Evolutionary conservation across 2,329 filamentous ascomycete genomes (phyloP), one percentile per base, ranked within the genome.

Genomic region (Talaromyces sp.): DNA sequence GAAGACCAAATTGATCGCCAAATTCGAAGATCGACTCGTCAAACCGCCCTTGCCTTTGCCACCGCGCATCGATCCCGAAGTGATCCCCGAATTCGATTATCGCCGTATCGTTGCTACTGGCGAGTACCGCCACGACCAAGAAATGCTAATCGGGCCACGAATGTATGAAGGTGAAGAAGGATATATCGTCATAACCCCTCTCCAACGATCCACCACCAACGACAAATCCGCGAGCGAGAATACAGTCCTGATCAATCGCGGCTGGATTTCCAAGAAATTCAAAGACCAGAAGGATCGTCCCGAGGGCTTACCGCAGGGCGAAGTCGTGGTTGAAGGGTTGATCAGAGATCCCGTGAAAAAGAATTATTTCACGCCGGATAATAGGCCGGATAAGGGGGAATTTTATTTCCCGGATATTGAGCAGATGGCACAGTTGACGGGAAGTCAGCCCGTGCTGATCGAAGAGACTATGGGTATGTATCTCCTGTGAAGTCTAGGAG

Each of bases 361-460:
- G 83, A 99, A 99, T 75, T 89, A 93, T 84, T 99, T 99, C 75
- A 99, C 95, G 62, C 95, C 95, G 0, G 87, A 90, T 0, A 99
- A 99, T 70, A 82, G 86, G 69, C 93, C 93, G 0, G 88, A 93
- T 68, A 87, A 87, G 72, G 86, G 88, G 64, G 88, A 92, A 76
- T 99, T 96, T 75, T 96, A 96, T 78, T 99, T 99, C 72, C 93
- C 95, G 0, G 93, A 96, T 76, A 91, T 99, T 25, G 77, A 84
- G 70, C 86, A 97, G 81, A 99, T 99, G 95, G 95, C 95, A 1
- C 82, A 81, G 65, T 77, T 92, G 73, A 88, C 87, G 25, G 91
- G 90, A 1, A 93, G 89, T 70, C 92, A 97, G 77, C 83, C 92
- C 0, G 90, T 99, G 42, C 97, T 93, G 93, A 84, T 99, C 63